A percentile compares a stretch with the other conserved stretches of the same genome.
Evolutionary conservation across 2,329 filamentous ascomycete genomes (phyloP).

Genomic region (Rhinocladiella mackenziei): DNA sequence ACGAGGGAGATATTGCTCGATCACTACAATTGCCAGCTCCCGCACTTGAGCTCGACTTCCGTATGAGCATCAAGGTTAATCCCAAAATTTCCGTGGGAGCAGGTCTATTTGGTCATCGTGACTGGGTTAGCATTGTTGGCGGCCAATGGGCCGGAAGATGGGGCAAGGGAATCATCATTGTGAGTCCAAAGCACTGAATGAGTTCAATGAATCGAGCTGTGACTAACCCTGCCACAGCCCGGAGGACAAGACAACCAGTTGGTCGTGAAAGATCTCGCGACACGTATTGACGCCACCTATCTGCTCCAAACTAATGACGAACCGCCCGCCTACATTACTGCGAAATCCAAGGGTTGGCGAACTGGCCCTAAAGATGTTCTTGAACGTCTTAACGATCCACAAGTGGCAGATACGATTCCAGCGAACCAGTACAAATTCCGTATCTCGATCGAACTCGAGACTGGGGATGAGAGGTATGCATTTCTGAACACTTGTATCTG

Average conservation of each 20-base stretch:
- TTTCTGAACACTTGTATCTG: conserved; percentile 50
- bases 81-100: conserved; percentile 47
- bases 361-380: conserved; percentile 48
- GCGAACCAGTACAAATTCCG: conserved; percentile 49
- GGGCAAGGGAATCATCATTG: conserved; percentile 50
- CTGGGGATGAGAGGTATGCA: conserved; percentile 48
- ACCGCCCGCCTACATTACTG: conserved; percentile 48
- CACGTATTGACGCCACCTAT: conserved; percentile 44
- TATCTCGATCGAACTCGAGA: conserved; percentile 47
- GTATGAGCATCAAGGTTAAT: conserved; percentile 52
- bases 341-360: conserved; percentile 47
- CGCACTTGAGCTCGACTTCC: conserved; percentile 49
- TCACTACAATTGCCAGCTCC: conserved; percentile 47
- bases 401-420: conserved; percentile 45
- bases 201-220: conserved; percentile 1
- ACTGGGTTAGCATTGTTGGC: conserved; percentile 50
- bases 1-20: conserved; percentile 47
- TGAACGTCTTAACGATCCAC: conserved; percentile 45
- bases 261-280: conserved; percentile 46
- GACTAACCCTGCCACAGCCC: conserved; percentile 35
- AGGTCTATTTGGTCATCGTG: conserved; percentile 47
- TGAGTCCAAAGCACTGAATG: conserved; percentile 32
- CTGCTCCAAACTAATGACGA: conserved; percentile 50
- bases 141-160: conserved; percentile 52
- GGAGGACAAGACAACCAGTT: conserved; percentile 50